Conservation (phyloP, 495 filamentous ascomycete genomes). For the Massariosphaeria phaeospora region DNA sequence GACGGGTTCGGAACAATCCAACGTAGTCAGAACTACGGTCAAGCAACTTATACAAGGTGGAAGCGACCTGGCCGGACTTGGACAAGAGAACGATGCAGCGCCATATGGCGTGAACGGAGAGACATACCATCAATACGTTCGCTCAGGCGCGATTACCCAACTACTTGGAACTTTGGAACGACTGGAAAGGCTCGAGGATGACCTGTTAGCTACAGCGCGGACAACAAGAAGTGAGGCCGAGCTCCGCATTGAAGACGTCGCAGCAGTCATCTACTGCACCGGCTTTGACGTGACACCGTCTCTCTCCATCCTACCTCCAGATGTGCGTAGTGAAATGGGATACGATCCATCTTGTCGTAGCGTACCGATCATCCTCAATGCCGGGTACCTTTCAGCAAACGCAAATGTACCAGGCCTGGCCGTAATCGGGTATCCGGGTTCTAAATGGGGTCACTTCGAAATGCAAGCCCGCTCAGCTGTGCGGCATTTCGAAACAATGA, state of each 20-base stretch:
- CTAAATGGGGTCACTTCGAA: slow-evolving; percentile 4
- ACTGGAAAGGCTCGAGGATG: not conserved
- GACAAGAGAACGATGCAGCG: not conserved
- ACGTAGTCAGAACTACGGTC: not conserved
- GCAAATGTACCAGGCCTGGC: not conserved
- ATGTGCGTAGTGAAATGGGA: not conserved
- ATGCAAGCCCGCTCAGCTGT: slow-evolving; percentile 2
- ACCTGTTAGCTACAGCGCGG: too few relatives aligned
- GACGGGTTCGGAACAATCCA: not conserved
- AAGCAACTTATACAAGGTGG: not conserved
- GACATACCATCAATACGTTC: not conserved
- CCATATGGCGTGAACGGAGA: not conserved
- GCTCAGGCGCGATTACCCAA: not conserved
- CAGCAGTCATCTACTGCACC: slow-evolving; percentile 1
- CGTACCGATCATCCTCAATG: not conserved
- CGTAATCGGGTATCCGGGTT: not conserved
- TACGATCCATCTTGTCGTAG: not conserved
- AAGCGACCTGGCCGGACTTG: not conserved
- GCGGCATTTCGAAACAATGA: not conserved
- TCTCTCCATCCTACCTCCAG: slow-evolving; percentile 3
- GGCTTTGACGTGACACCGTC: not conserved
- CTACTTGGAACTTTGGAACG: not conserved
- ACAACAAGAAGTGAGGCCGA: not conserved
- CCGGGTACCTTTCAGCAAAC: not conserved
- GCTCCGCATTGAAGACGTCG: not conserved